phyloP scores from a whole-genome alignment of 345 rosid genomes.

The Hibiscus trionum region DNA sequence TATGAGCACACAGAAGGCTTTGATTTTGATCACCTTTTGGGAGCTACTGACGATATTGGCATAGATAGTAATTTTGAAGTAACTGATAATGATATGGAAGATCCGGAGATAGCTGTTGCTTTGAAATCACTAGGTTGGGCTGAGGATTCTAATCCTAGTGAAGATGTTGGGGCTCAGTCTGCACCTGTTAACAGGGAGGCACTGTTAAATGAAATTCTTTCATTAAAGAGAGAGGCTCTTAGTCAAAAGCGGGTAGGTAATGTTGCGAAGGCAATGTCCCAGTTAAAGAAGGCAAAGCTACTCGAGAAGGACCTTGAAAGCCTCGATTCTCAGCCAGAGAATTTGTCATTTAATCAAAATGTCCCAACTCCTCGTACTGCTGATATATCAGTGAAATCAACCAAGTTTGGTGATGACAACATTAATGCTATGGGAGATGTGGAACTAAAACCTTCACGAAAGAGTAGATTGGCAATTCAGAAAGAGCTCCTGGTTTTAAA shows the following conservation, averaged over 20 bases:
- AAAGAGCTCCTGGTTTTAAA: conserved; percentile 66
- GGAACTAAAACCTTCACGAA: conserved; percentile 27
- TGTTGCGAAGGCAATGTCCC: conserved; percentile 54
- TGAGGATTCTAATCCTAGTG: conserved; percentile 42
- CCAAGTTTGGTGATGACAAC: neutral
- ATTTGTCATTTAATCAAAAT: neutral
- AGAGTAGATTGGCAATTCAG: conserved; percentile 49
- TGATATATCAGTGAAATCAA: conserved; percentile 12
- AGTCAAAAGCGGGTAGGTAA: conserved; percentile 53
- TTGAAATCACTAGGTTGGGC: conserved; percentile 71
- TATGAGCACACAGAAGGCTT: conserved; percentile 28
- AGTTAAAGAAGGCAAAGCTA: conserved; percentile 64
- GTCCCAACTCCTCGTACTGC: conserved; percentile 19
- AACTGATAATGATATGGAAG: conserved; percentile 79
- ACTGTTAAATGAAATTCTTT: conserved; percentile 37
- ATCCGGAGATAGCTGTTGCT: conserved; percentile 70
- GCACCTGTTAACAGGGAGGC: conserved; percentile 34
- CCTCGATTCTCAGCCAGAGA: conserved; percentile 16
- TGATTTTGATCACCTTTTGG: conserved; percentile 39
- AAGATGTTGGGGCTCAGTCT: conserved; percentile 17
- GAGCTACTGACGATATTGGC: conserved; percentile 42
- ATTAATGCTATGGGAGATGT: conserved; percentile 16
- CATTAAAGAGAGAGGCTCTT: conserved; percentile 61
- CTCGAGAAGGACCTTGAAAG: conserved; percentile 55
- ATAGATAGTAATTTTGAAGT: conserved; percentile 55